A percentile compares a stretch with the other conserved stretches of the same genome.
These are phyloP conservation scores for Phytophthora cryptogea DNA, from an alignment of 352 stramenopile species.

Conservation along the genomic window DNA sequence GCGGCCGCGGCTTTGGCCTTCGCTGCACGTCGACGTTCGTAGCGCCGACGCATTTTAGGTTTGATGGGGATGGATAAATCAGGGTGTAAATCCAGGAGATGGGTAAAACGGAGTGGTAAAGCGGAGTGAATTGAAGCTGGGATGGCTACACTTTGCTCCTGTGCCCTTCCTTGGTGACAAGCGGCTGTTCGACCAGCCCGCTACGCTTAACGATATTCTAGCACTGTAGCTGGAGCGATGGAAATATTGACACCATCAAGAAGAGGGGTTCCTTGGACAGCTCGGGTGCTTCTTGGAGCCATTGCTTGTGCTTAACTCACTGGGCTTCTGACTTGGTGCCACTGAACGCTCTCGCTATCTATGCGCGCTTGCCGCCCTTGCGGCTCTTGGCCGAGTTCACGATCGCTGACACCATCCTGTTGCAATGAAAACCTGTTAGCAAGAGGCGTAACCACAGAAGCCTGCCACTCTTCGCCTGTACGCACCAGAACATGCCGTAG, in stretches of 20 bases:
- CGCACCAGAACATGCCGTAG: constrained; percentile 90
- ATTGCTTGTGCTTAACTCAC: background rate
- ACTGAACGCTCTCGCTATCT: constrained; percentile 19
- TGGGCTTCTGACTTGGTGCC: constrained; percentile 1
- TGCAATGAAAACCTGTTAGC: constrained; percentile 4
- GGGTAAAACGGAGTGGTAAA: background rate
- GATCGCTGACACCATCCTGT: constrained; percentile 87
- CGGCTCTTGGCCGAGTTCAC: constrained; percentile 67
- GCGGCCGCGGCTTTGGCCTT: constrained; percentile 40
- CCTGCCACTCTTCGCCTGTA: background rate
- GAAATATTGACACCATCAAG: background rate
- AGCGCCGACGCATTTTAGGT: constrained; percentile 49
- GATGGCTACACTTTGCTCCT: constrained; percentile 17
- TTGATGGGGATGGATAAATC: constrained; percentile 16
- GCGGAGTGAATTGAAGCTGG: constrained; percentile 1
- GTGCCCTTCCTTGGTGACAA: background rate
- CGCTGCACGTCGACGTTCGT: constrained; percentile 52
- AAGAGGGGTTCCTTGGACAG: background rate
- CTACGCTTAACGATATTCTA: constrained; percentile 3
- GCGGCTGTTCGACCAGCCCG: constrained; percentile 2
- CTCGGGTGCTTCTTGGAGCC: background rate
- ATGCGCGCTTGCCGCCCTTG: constrained; percentile 44
- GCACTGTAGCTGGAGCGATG: background rate
- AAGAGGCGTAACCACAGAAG: background rate
- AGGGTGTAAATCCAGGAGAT: background rate